Evolutionary conservation across 352 stramenopile genomes (phyloP).

Genomic region (Aphanomyces euteiches): DNA sequence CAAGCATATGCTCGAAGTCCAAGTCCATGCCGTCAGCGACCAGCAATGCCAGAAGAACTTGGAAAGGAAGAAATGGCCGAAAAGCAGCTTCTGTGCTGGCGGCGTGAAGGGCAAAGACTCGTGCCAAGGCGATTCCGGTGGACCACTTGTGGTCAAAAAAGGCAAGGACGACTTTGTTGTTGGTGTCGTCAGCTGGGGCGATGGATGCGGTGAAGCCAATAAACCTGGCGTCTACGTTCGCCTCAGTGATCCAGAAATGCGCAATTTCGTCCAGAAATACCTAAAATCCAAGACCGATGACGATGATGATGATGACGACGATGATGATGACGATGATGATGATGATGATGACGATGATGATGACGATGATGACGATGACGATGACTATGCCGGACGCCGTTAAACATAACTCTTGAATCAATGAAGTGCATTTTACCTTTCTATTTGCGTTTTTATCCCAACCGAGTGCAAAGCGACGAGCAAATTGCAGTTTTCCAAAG

Average conservation of each 20-base stretch:
- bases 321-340: not conserved
- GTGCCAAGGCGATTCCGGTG: conserved; percentile 38
- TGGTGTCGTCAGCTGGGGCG: conserved; percentile 36
- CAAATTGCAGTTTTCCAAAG: no score
- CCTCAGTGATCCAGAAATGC: not conserved
- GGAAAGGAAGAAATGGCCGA: conserved; percentile 35
- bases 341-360: conserved; percentile 18
- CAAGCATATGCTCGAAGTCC: conserved; percentile 40
- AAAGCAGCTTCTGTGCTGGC: conserved; percentile 57
- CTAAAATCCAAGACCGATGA: not conserved
- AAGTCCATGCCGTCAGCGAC: conserved; percentile 47
- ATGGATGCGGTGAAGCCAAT: conserved; percentile 20
- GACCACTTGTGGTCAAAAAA: conserved; percentile 12
- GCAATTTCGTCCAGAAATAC: not conserved
- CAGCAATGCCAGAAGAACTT: conserved; percentile 37
- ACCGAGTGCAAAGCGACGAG: no score
- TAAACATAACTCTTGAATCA: no score
- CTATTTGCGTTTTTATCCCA: no score
- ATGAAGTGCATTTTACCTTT: no score
- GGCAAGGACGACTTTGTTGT: conserved; percentile 29
- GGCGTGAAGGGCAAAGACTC: conserved; percentile 31
- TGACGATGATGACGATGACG: no score
- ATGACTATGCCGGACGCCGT: not conserved
- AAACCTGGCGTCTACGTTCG: conserved; percentile 20
- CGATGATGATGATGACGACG: not conserved